Conservation (phyloP, 306 rosid genomes). For the Pyrus communis region DNA sequence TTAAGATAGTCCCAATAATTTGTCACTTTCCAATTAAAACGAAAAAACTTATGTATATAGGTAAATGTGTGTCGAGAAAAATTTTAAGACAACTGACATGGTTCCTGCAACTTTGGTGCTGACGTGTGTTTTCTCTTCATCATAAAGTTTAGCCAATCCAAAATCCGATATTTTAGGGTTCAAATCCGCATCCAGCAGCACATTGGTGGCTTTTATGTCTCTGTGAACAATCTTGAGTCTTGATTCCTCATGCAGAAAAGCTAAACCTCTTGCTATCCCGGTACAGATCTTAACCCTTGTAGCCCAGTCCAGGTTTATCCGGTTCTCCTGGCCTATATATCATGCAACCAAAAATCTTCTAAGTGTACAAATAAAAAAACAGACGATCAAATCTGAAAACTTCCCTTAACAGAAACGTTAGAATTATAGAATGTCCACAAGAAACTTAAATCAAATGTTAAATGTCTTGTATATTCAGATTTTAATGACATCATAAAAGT, state of each 20-base stretch:
- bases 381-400: background rate
- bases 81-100: constrained; percentile 26
- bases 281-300: constrained; percentile 47
- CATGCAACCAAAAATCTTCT: background rate
- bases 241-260: constrained; percentile 58
- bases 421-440: background rate
- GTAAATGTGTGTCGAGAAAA: background rate
- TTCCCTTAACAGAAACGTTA: background rate
- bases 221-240: constrained; percentile 55
- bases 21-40: background rate
- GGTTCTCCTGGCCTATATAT: constrained; percentile 23
- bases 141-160: constrained; percentile 56
- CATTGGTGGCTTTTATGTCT: constrained; percentile 66
- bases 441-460: background rate
- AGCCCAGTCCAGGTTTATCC: constrained; percentile 38
- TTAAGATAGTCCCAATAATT: background rate
- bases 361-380: background rate
- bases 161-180: constrained; percentile 59
- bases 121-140: constrained; percentile 48
- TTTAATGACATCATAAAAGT: background rate
- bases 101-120: constrained; percentile 56
- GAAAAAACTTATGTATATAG: background rate
- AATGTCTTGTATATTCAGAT: background rate
- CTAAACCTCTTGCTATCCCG: constrained; percentile 56
- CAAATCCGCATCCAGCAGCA: constrained; percentile 39